Evolutionary conservation across 768 basidiomycete genomes (phyloP), one percentile per base, ranked within the genome.

Genomic region (Pleurotus platypus): DNA sequence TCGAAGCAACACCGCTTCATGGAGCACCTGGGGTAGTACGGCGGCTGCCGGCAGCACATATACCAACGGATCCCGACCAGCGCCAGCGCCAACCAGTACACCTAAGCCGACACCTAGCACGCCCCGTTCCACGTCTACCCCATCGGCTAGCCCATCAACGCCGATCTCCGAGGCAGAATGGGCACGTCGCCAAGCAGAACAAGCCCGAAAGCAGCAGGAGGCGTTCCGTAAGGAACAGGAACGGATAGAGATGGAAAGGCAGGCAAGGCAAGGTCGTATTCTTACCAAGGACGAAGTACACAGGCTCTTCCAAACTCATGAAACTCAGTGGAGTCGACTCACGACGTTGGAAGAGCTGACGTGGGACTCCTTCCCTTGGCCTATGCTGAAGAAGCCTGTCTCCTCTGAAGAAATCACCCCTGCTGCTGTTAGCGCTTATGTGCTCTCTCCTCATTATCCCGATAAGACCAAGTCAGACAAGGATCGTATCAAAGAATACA

Each of bases 281-380:
- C 68, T 84, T 64, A 75, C 77, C 60, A 82, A 78, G 60, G 84
- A 87, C 54, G 84, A 87, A 4, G 69, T 86, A 39, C 63, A 75
- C 27, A 75, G 76, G 59, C 62, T 85, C 4, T 85, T 84, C 62
- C 83, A 83, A 46, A 72, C 70, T 40, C 87, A 90, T 64, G 87
- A 87, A 39, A 73, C 74, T 40, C 80, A 80, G 50, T 89, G 89
- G 88, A 69, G 70, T 49, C 77, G 72, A 56, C 69, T 85, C 5
- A 67, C 73, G 30, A 61, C 70, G 5, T 64, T 75, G 49, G 66
- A 69, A 42, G 73, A 75, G 55, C 70, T 89, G 57, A 75, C 72
- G 37, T 90, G 88, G 89, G 74, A 77, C 27, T 77, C 80, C 63
- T 85, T 91, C 64, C 89, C 89, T 7, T 91, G 89, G 89, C 89